phyloP scores from a whole-genome alignment of 2,329 filamentous ascomycete genomes.

The Beauveria caledonica region DNA sequence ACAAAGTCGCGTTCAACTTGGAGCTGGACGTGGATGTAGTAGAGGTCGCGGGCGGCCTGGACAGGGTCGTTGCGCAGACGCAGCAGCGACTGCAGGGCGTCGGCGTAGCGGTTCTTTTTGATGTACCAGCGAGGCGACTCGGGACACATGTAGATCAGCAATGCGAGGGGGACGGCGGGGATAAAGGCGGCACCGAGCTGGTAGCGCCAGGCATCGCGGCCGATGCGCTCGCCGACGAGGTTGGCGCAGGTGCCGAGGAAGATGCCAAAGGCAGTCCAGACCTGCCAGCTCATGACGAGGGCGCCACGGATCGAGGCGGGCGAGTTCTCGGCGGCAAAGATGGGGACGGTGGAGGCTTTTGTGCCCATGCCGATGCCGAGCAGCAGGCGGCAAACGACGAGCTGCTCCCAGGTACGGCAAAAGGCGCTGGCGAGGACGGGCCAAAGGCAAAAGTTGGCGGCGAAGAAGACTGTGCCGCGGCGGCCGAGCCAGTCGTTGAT shows the following conservation, averaged over 20 bases:
- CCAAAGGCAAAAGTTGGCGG: slow-evolving; percentile 63
- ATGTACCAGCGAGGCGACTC: slow-evolving; percentile 59
- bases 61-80: slow-evolving; percentile 45
- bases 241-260: slow-evolving; percentile 54
- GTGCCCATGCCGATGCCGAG: slow-evolving; percentile 72
- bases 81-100: slow-evolving; percentile 50
- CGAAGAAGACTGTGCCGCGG: slow-evolving; percentile 56
- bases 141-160: slow-evolving; percentile 57
- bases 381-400: slow-evolving; percentile 62
- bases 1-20: slow-evolving; percentile 47
- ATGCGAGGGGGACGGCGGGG: slow-evolving; percentile 44
- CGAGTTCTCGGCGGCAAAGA: slow-evolving; percentile 68
- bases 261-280: slow-evolving; percentile 58
- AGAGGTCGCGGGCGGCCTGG: slow-evolving; percentile 53
- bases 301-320: slow-evolving; percentile 64
- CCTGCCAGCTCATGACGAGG: slow-evolving; percentile 75
- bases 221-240: slow-evolving; percentile 35
- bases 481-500: slow-evolving; percentile 40
- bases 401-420: slow-evolving; percentile 61
- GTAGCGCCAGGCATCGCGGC: slow-evolving; percentile 46
- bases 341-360: slow-evolving; percentile 64
- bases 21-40: slow-evolving; percentile 57
- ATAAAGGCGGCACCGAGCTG: slow-evolving; percentile 59
- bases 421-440: slow-evolving; percentile 64
- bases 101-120: slow-evolving; percentile 53